These are phyloP conservation scores for Nicotiana tomentosiformis DNA, from an alignment of 257 asterid genomes.

Conservation along the genomic window DNA sequence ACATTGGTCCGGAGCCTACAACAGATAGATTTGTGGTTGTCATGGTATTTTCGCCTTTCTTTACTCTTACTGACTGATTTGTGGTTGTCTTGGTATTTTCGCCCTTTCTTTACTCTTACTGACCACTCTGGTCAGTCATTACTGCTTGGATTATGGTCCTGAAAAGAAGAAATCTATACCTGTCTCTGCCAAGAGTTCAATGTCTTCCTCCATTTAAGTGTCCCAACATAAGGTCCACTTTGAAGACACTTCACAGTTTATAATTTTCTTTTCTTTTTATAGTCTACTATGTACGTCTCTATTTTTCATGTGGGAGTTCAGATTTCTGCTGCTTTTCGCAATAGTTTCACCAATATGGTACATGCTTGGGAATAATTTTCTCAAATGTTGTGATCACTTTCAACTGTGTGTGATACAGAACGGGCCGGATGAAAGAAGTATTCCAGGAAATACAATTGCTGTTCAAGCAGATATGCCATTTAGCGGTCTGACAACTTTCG, in stretches of 20 bases:
- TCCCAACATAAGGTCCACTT: too few species aligned
- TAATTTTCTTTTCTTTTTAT: neutral
- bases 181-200: too few species aligned
- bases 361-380: neutral
- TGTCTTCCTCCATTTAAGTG: too few species aligned
- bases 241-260: neutral
- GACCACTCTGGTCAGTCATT: neutral
- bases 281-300: neutral
- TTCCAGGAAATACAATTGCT: slow-evolving; percentile 94
- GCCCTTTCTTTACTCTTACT: neutral
- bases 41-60: slow-evolving; percentile 47
- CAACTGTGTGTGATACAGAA: slow-evolving; percentile 42
- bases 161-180: too few species aligned
- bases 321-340: neutral
- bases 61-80: slow-evolving; percentile 37
- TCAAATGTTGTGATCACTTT: neutral
- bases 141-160: too few species aligned
- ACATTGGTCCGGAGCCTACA: slow-evolving; percentile 98
- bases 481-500: slow-evolving; percentile 86
- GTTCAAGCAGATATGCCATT: slow-evolving; percentile 98
- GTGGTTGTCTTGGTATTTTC: slow-evolving; percentile 86
- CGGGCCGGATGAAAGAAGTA: slow-evolving; percentile 91
- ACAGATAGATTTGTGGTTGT: slow-evolving; percentile 99
- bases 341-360: neutral
- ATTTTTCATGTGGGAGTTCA: neutral